Conservation (phyloP, 1,139 yeast species). For the Barnettozyma hawaiiensis region DNA sequence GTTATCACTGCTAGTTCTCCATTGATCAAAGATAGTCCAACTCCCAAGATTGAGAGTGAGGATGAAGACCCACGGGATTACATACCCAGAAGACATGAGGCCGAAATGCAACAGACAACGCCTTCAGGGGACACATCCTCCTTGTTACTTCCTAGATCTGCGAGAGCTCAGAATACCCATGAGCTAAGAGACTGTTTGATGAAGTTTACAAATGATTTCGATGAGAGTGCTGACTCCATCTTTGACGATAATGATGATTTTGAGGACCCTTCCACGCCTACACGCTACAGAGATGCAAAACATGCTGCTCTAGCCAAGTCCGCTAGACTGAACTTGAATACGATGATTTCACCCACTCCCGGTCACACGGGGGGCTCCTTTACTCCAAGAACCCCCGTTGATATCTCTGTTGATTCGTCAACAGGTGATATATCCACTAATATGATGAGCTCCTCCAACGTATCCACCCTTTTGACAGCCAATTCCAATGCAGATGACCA, state of each 20-base stretch:
- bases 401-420: conserved; percentile 17
- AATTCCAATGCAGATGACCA: conserved; percentile 31
- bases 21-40: conserved; percentile 22
- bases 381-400: conserved; percentile 24
- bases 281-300: conserved; percentile 21
- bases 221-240: conserved; percentile 28
- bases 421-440: conserved; percentile 17
- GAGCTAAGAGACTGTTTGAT: conserved; percentile 33
- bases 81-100: not conserved
- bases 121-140: conserved; percentile 13
- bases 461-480: conserved; percentile 13
- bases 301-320: conserved; percentile 25
- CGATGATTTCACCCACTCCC: conserved; percentile 10
- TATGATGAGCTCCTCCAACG: conserved; percentile 15
- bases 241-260: conserved; percentile 25
- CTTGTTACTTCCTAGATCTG: conserved; percentile 26
- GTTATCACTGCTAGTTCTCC: conserved; percentile 28
- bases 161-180: conserved; percentile 31
- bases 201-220: conserved; percentile 34
- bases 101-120: conserved; percentile 10
- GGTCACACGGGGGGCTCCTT: conserved; percentile 1
- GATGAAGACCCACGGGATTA: conserved; percentile 6
- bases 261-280: conserved; percentile 24
- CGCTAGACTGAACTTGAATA: conserved; percentile 16
- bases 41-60: conserved; percentile 17